Conservation (phyloP, 176 grass and related monocot species). For the Zea mays region DNA sequence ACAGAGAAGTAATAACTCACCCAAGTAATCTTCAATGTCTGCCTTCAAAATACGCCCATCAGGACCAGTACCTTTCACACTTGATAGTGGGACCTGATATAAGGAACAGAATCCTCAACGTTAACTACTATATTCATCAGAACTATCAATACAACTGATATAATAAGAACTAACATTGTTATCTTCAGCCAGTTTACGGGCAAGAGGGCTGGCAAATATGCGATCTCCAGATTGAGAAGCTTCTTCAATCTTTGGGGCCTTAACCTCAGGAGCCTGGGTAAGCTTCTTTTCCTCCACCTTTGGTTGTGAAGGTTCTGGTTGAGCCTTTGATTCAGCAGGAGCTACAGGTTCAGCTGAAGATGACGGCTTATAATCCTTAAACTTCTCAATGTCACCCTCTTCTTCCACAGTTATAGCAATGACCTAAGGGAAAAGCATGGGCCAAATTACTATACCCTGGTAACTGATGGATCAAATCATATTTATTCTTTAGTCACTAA, state of each 20-base stretch:
- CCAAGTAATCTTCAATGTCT: constrained; percentile 95
- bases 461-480: neutral
- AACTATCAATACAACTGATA: constrained; percentile 26
- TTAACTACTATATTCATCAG: neutral
- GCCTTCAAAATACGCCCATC: constrained; percentile 92
- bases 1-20: constrained; percentile 45
- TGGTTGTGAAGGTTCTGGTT: constrained; percentile 47
- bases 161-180: constrained; percentile 60
- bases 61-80: constrained; percentile 89
- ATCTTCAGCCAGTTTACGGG: constrained; percentile 93
- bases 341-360: constrained; percentile 52
- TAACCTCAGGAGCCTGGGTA: constrained; percentile 48
- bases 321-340: constrained; percentile 52
- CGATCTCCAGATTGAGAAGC: constrained; percentile 60
- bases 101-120: constrained; percentile 26
- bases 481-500: constrained; percentile 20
- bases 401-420: constrained; percentile 89
- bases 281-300: constrained; percentile 55
- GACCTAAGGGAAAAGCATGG: constrained; percentile 40
- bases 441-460: neutral
- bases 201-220: constrained; percentile 82
- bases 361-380: constrained; percentile 83
- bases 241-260: constrained; percentile 57
- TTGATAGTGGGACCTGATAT: constrained; percentile 74
- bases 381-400: constrained; percentile 81